Conservation (phyloP, 495 filamentous ascomycete genomes). For the Aspergillus haitiensis region DNA sequence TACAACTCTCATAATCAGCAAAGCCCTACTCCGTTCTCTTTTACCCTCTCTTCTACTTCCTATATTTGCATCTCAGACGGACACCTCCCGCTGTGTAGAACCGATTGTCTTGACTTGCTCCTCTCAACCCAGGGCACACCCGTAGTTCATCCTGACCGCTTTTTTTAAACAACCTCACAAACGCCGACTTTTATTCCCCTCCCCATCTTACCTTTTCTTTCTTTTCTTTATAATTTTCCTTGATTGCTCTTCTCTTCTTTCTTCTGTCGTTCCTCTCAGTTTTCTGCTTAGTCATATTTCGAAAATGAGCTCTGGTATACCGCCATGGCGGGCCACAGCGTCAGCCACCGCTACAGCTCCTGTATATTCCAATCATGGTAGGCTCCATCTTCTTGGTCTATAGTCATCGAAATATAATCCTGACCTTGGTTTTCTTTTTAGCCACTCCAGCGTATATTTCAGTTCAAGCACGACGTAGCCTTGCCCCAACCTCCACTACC, state of each 20-base stretch:
- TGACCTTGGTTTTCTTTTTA: slow-evolving; percentile 15
- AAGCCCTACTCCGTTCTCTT: not conserved
- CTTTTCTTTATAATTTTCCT: slow-evolving; percentile 7
- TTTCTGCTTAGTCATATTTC: slow-evolving; percentile 13
- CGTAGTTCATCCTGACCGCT: slow-evolving; percentile 8
- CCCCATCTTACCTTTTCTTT: slow-evolving; percentile 5
- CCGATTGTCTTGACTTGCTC: slow-evolving; percentile 5
- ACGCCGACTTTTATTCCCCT: not conserved
- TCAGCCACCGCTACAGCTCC: slow-evolving; percentile 33
- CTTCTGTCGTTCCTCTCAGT: slow-evolving; percentile 11
- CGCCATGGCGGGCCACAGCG: slow-evolving; percentile 46
- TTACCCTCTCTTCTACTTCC: not conserved
- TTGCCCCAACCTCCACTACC: slow-evolving; percentile 30
- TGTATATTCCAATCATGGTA: slow-evolving; percentile 36
- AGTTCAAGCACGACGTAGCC: slow-evolving; percentile 53
- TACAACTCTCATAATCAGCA: not conserved
- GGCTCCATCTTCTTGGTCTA: slow-evolving; percentile 15
- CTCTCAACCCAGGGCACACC: slow-evolving; percentile 7
- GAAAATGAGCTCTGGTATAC: slow-evolving; percentile 45
- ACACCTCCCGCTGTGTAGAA: slow-evolving; percentile 8
- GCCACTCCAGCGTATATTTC: slow-evolving; percentile 51
- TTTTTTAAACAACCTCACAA: slow-evolving; percentile 4
- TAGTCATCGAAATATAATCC: not conserved
- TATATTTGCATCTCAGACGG: not conserved
- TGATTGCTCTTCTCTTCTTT: too few relatives aligned